These are phyloP conservation scores for Prunus fruticosa DNA, from an alignment of 306 rosid genomes.

Conservation along the genomic window DNA sequence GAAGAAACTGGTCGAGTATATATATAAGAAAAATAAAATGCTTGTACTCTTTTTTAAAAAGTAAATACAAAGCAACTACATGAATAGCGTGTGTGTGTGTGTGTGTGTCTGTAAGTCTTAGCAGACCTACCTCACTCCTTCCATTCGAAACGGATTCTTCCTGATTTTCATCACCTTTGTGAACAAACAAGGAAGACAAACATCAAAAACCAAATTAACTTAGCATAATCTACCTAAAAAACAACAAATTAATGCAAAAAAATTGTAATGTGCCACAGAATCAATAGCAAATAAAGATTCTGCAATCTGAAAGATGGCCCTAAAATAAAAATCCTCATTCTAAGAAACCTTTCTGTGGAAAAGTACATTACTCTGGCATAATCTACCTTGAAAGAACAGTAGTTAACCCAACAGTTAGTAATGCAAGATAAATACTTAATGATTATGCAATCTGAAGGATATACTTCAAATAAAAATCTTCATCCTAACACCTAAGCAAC, in stretches of 20 bases:
- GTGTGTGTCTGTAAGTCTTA: slow-evolving; percentile 1
- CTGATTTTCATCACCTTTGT: slow-evolving; percentile 48
- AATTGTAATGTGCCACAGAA: neutral
- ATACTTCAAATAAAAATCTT: neutral
- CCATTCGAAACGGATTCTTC: slow-evolving; percentile 37
- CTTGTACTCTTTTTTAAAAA: neutral
- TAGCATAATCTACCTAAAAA: neutral
- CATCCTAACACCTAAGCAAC: neutral
- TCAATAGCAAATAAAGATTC: neutral
- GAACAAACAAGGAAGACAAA: slow-evolving; percentile 7
- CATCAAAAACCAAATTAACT: slow-evolving; percentile 1
- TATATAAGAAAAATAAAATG: slow-evolving; percentile 1
- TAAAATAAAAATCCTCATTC: neutral
- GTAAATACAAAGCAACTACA: neutral
- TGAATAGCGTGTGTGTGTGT: neutral
- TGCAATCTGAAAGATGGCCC: neutral
- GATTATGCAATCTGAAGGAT: neutral
- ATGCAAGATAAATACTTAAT: neutral
- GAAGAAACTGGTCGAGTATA: neutral
- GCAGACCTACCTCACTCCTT: slow-evolving; percentile 51
- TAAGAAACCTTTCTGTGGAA: neutral
- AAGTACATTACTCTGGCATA: neutral
- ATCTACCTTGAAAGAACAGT: neutral
- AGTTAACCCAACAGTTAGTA: neutral
- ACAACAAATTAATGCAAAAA: neutral